Base-by-base conservation (phyloP, 176 grass and related monocot genomes). In the Paspalum vaginatum region DNA sequence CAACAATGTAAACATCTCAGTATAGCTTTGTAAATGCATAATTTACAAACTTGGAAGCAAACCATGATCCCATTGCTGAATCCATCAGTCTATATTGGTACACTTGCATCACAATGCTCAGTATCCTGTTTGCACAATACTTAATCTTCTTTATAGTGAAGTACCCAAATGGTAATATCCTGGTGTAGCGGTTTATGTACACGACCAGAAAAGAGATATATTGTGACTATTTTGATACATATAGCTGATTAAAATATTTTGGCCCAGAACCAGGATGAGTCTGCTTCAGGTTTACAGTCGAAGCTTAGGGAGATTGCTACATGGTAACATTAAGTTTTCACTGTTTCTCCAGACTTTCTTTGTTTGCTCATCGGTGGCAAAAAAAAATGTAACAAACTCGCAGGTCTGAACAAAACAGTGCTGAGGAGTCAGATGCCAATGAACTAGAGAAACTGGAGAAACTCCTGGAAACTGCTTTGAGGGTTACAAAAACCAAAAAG, bases 401-500 rank as follows among this genome's bases (percentile, higher is more conserved):
- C 79, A 92, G 90, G 84, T 76, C 87, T 45, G 55, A 62, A 5
- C 48, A 84, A 60, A 81, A 54, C 43, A 91, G 86, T 62, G 57
- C 63, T 41, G 67, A 88, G 37, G 39, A 94, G 57, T 81, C 84
- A 7, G 83, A 94, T 67, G 70, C 27, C 17, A 80, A 66, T 41
- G 68, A 74, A 3, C 70, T 94, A 68, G 88, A 63, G 37, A 77
- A 83, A 67, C 49, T 94, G 49, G 91, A 94, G 82, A 80, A 86
- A 80, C 65, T 85, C 40, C 77, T 94, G 56, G 58, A 64, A 53
- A 51, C 86, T 81, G 70, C 88, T 62, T 70, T 94, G 63, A 91
- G 44, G 53, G n/a, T 42, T 37, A 83, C 75, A 4, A 88, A 81
- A 81, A 61, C 68, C 51, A 91, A 86, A 24, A 91, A 91, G 91